phyloP scores from a whole-genome alignment of 345 rosid species.

The Sonneratia alba region DNA sequence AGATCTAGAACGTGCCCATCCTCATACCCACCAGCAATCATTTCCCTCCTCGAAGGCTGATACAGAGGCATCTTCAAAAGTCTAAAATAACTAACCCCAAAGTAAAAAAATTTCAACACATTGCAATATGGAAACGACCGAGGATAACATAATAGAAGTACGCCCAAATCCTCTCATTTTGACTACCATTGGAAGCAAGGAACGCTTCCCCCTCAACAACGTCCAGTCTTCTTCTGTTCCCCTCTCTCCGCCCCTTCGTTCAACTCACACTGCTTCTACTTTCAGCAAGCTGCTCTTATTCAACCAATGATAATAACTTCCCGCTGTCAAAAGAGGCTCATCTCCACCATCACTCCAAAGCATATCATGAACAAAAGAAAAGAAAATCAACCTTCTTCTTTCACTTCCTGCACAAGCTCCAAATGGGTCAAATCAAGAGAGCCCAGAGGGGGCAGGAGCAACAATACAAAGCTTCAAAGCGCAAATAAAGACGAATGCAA shows the following conservation, averaged over 20 bases:
- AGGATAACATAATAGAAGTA: too few species aligned
- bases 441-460: background rate
- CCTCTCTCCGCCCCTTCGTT: too few species aligned
- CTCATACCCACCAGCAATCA: constrained; percentile 15
- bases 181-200: too few species aligned
- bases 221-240: background rate
- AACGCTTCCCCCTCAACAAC: background rate
- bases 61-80: constrained; percentile 15
- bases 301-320: background rate
- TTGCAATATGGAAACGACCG: background rate
- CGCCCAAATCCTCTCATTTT: too few species aligned
- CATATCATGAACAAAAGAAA: background rate
- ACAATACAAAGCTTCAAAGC: background rate
- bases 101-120: constrained; percentile 3
- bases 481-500: background rate
- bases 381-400: constrained; percentile 6
- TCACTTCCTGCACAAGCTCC: constrained; percentile 12
- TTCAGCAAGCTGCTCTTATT: background rate
- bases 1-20: constrained; percentile 21
- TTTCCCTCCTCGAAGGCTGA: constrained; percentile 13
- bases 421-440: constrained; percentile 6
- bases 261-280: too few species aligned
- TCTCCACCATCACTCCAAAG: constrained; percentile 5
- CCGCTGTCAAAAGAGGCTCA: constrained; percentile 10
- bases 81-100: background rate